Evolutionary conservation across 2,329 filamentous ascomycete genomes (phyloP).

Genomic region (Fusarium euwallaceae): DNA sequence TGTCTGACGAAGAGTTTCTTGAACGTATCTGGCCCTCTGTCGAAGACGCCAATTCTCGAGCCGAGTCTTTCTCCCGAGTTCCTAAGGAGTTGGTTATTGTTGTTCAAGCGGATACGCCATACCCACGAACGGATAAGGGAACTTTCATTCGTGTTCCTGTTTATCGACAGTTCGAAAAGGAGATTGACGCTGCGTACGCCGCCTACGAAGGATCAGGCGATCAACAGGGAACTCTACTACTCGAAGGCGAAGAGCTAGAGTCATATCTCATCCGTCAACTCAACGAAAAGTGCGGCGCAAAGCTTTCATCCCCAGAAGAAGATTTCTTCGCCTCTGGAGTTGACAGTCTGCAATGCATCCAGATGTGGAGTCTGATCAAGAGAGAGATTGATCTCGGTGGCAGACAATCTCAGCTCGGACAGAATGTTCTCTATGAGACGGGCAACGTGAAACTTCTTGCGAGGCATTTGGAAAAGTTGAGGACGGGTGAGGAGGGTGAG

Average conservation of each 20-base stretch:
- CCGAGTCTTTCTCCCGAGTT: conserved; percentile 66
- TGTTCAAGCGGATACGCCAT: conserved; percentile 57
- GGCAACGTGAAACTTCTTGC: conserved; percentile 43
- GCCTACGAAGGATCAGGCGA: conserved; percentile 28
- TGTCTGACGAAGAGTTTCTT: conserved; percentile 61
- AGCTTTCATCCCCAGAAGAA: conserved; percentile 13
- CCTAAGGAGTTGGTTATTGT: conserved; percentile 66
- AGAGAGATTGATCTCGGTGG: conserved; percentile 63
- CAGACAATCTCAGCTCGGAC: conserved; percentile 55
- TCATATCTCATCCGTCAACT: conserved; percentile 41
- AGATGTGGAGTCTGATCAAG: conserved; percentile 65
- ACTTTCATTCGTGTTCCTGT: conserved; percentile 65
- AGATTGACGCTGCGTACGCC: conserved; percentile 59
- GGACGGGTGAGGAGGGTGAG: conserved; percentile 25
- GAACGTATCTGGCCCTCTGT: conserved; percentile 63
- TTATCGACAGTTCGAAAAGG: conserved; percentile 58
- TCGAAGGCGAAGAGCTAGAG: conserved; percentile 46
- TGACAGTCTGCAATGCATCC: conserved; percentile 71
- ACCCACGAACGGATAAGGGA: conserved; percentile 66
- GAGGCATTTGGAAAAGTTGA: conserved; percentile 42
- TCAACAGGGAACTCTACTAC: background rate
- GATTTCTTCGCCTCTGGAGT: conserved; percentile 72
- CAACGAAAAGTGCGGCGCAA: conserved; percentile 49
- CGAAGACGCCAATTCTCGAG: conserved; percentile 62
- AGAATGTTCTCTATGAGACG: conserved; percentile 72